These are phyloP conservation scores for Elaeis oleifera DNA, from an alignment of 202 grass and related monocot species.

Conservation along the genomic window DNA sequence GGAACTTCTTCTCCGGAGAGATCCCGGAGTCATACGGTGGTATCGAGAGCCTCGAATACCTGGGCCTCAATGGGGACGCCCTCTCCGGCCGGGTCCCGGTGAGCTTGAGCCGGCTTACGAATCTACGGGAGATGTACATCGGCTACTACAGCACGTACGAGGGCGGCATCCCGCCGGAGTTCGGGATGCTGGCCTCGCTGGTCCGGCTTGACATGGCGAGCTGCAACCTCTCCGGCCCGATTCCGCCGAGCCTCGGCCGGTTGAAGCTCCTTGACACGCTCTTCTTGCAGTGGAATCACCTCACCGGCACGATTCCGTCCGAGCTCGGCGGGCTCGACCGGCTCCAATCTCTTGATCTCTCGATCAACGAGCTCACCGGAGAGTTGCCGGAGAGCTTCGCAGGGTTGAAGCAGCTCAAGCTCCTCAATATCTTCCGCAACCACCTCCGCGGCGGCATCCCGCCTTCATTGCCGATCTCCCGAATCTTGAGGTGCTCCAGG, in stretches of 20 bases:
- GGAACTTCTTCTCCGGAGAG: conserved; percentile 12
- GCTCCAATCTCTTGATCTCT: neutral
- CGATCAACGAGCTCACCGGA: neutral
- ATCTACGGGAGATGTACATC: neutral
- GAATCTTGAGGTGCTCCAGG: neutral
- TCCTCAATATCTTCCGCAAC: conserved; percentile 16
- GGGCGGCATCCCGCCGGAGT: conserved; percentile 6
- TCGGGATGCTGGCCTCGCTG: neutral
- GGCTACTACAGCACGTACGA: conserved; percentile 1
- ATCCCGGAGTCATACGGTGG: neutral
- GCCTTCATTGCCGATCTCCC: neutral
- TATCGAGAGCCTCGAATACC: neutral
- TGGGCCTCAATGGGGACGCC: conserved; percentile 2
- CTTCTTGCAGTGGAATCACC: conserved; percentile 1
- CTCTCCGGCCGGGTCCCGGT: conserved; percentile 1
- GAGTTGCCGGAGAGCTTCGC: neutral
- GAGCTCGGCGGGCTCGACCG: neutral
- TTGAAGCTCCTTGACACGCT: neutral
- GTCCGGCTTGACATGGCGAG: conserved; percentile 1
- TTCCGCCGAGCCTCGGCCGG: neutral
- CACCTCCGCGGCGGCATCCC: neutral
- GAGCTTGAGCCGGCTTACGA: neutral
- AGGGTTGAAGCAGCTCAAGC: neutral
- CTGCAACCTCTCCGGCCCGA: conserved; percentile 1
- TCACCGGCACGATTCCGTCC: neutral